Conservation (phyloP, 371 early-diverging fungal genomes). For the Furculomyces boomerangus region DNA sequence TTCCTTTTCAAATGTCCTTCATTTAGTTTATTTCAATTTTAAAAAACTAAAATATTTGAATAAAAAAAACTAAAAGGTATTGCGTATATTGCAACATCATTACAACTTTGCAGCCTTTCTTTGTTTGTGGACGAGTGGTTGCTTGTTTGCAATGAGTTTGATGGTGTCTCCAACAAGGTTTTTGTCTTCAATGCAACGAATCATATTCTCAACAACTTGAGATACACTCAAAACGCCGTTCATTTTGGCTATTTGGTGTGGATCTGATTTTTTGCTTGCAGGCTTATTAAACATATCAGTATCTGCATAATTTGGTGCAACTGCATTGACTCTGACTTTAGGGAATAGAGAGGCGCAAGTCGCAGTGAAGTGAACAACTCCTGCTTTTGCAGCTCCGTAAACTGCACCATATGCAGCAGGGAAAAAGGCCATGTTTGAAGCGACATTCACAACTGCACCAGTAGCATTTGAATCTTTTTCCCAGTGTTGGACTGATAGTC, state of each 20-base stretch:
- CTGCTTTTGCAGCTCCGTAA: slow-evolving; percentile 66
- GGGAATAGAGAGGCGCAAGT: slow-evolving; percentile 13
- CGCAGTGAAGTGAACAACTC: slow-evolving; percentile 29
- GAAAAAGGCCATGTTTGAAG: slow-evolving; percentile 56
- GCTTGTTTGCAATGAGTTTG: slow-evolving; percentile 11
- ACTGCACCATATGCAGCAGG: slow-evolving; percentile 44
- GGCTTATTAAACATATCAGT: slow-evolving; percentile 20
- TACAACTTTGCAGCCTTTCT: slow-evolving; percentile 11
- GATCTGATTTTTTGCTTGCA: neutral
- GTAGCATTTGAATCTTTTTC: neutral
- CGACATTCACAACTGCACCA: slow-evolving; percentile 58
- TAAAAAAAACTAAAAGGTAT: too few species aligned
- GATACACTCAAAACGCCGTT: slow-evolving; percentile 26
- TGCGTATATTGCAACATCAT: too few species aligned
- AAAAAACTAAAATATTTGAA: too few species aligned
- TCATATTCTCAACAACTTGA: slow-evolving; percentile 42
- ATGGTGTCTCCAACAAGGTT: slow-evolving; percentile 18
- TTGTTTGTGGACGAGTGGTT: slow-evolving; percentile 18
- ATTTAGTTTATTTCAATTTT: too few species aligned
- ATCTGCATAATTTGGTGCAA: slow-evolving; percentile 59
- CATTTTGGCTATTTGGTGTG: neutral
- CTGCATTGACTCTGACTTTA: slow-evolving; percentile 47
- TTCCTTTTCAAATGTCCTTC: too few species aligned
- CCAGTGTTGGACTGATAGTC: slow-evolving; percentile 44
- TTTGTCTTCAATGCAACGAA: slow-evolving; percentile 42